A percentile compares a stretch with the other conserved stretches of the same genome.
Conservation (phyloP, 495 filamentous ascomycete genomes). For the Aspergillus carlsbadensis region DNA sequence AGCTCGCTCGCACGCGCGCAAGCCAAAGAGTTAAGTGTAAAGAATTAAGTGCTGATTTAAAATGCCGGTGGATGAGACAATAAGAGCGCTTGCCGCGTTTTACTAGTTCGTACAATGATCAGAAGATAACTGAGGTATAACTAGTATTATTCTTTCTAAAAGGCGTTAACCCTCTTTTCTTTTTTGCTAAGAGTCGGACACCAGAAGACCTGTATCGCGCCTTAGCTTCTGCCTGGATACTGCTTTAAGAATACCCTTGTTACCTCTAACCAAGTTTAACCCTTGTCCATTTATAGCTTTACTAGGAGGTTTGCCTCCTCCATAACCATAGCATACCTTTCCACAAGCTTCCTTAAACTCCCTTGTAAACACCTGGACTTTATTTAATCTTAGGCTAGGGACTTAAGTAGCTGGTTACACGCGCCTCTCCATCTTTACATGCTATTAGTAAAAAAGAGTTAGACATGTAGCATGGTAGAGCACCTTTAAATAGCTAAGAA, state of each 20-base stretch:
- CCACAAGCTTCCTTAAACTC: conserved; percentile 10
- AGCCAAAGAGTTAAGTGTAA: too few species aligned
- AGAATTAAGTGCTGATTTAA: too few species aligned
- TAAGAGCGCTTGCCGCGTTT: too few species aligned
- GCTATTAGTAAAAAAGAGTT: neutral
- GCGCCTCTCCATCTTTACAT: conserved; percentile 12
- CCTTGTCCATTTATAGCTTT: conserved; percentile 23
- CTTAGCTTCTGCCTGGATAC: conserved; percentile 20
- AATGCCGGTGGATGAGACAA: too few species aligned
- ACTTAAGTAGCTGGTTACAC: conserved; percentile 5
- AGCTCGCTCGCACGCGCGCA: too few species aligned
- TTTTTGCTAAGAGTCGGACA: conserved; percentile 21
- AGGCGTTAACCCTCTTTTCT: conserved; percentile 7
- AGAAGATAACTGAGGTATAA: too few species aligned
- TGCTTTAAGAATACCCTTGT: conserved; percentile 22
- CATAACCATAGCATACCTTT: conserved; percentile 20
- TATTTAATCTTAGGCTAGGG: neutral
- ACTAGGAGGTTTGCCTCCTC: conserved; percentile 25
- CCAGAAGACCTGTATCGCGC: conserved; percentile 25
- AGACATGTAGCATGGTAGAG: conserved; percentile 18
- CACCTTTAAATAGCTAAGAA: conserved; percentile 24
- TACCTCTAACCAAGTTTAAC: conserved; percentile 22
- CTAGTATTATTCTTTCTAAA: too few species aligned
- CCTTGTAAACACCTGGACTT: neutral
- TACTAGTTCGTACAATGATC: too few species aligned